These are phyloP conservation scores for Neurospora sp. DNA, from an alignment of 495 filamentous ascomycete genomes.

Conservation along the genomic window DNA sequence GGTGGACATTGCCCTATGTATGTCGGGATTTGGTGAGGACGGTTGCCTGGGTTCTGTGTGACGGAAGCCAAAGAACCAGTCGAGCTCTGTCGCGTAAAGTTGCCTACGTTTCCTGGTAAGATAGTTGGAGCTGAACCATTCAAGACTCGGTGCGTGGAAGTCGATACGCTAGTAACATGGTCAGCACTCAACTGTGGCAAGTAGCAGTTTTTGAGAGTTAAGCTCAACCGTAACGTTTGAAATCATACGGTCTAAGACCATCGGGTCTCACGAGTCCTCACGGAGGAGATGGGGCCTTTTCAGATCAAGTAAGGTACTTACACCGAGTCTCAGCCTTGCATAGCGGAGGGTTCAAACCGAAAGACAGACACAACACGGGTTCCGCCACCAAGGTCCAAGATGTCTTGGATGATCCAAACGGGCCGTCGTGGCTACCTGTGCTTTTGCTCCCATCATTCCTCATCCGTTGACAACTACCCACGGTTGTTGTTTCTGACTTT, in stretches of 20 bases:
- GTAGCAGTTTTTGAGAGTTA: background rate
- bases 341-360: background rate
- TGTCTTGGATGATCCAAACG: background rate
- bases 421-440: background rate
- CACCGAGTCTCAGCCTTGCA: background rate
- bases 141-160: background rate
- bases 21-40: background rate
- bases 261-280: background rate
- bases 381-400: background rate
- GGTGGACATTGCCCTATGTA: background rate
- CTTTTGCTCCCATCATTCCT: background rate
- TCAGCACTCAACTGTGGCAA: background rate
- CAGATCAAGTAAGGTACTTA: background rate
- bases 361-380: background rate
- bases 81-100: background rate
- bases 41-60: background rate
- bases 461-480: background rate
- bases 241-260: background rate
- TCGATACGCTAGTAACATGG: background rate
- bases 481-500: background rate
- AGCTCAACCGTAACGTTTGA: background rate
- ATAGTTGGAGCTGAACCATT: background rate
- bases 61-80: background rate
- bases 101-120: background rate
- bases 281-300: background rate